Evolutionary conservation across 371 early-diverging fungal species (phyloP).

Genomic region (Mortierella sp.): DNA sequence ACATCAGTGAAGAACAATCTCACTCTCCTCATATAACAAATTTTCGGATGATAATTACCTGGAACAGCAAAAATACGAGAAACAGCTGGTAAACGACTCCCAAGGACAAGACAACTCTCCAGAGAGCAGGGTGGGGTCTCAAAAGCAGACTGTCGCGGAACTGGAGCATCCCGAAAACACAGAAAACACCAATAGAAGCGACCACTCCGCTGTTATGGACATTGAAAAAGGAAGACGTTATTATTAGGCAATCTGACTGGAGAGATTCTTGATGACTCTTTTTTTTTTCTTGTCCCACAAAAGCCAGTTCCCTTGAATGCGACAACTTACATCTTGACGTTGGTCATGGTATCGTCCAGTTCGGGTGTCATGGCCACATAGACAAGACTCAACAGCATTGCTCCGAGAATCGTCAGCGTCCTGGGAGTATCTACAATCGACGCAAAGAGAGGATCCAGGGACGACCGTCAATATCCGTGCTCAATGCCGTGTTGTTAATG

Average conservation of each 20-base stretch:
- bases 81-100: slow-evolving; percentile 90
- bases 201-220: slow-evolving; percentile 64
- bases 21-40: neutral
- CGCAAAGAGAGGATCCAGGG: neutral
- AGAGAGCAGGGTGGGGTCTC: slow-evolving; percentile 95
- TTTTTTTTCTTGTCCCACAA: neutral
- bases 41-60: slow-evolving; percentile 69
- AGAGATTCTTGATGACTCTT: neutral
- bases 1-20: neutral
- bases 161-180: slow-evolving; percentile 86
- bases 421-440: slow-evolving; percentile 48
- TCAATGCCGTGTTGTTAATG: neutral
- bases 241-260: neutral
- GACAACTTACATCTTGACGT: slow-evolving; percentile 58
- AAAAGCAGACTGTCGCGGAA: slow-evolving; percentile 96
- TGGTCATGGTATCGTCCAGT: slow-evolving; percentile 53
- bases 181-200: slow-evolving; percentile 79
- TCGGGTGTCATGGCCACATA: slow-evolving; percentile 61
- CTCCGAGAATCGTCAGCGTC: slow-evolving; percentile 55
- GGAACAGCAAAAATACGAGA: slow-evolving; percentile 90
- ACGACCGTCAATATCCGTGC: neutral
- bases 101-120: slow-evolving; percentile 90
- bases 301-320: neutral
- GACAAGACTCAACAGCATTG: slow-evolving; percentile 54
- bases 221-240: neutral